Evolutionary conservation across 257 asterid species (phyloP).

Genomic region (Apocynum venetum): DNA sequence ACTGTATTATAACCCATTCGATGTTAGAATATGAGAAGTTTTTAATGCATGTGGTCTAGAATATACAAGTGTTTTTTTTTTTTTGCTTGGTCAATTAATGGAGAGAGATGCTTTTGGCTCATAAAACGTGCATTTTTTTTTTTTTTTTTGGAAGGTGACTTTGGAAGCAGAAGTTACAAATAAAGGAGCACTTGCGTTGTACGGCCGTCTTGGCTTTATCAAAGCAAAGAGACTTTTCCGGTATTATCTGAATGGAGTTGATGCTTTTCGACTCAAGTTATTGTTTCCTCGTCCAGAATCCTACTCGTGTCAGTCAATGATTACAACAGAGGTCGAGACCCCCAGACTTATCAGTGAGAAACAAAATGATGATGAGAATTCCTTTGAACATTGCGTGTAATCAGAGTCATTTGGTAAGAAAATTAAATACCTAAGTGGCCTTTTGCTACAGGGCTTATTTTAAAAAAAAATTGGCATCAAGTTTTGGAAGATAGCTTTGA

Average conservation of each 20-base stretch:
- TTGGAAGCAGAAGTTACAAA: slow-evolving; percentile 96
- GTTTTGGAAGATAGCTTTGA: neutral
- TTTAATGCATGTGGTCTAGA: neutral
- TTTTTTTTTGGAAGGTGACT: slow-evolving; percentile 53
- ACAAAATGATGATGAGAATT: neutral
- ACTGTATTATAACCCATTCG: neutral
- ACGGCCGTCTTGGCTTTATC: slow-evolving; percentile 88
- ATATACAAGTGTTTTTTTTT: neutral
- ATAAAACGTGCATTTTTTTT: neutral
- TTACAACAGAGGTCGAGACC: slow-evolving; percentile 26
- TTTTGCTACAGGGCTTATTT: neutral
- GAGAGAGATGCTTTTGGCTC: neutral
- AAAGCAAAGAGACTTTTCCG: slow-evolving; percentile 92
- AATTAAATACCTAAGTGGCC: neutral
- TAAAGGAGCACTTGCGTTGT: slow-evolving; percentile 88
- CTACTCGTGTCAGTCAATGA: slow-evolving; percentile 27
- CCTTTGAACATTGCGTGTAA: neutral
- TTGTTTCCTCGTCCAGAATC: slow-evolving; percentile 62
- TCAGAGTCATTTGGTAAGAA: too few relatives aligned
- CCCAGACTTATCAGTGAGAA: neutral
- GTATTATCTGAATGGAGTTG: slow-evolving; percentile 91
- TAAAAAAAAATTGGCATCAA: too few relatives aligned
- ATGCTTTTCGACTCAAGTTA: slow-evolving; percentile 89
- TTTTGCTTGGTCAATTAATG: neutral
- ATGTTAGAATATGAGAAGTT: neutral